phyloP scores from a whole-genome alignment of 2,329 filamentous ascomycete species.

The Colletotrichum sp. region DNA sequence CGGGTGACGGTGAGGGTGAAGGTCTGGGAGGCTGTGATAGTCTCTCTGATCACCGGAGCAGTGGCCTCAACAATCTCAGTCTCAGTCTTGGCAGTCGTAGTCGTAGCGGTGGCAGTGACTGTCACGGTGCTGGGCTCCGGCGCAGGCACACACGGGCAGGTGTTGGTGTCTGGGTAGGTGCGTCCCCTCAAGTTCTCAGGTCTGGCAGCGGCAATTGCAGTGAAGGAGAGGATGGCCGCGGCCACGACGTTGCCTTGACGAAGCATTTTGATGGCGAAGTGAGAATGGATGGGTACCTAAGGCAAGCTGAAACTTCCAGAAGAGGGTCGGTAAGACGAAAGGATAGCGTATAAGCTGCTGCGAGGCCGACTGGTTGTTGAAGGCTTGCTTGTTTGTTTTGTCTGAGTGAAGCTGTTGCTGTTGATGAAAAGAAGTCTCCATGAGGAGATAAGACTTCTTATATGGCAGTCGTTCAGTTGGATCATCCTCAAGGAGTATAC shows the following conservation, averaged over 20 bases:
- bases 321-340: background rate
- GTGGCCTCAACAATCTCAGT: slow-evolving; percentile 28
- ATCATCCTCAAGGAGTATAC: background rate
- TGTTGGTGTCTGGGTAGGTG: slow-evolving; percentile 11
- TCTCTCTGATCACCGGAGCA: slow-evolving; percentile 14
- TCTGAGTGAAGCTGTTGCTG: background rate
- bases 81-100: slow-evolving; percentile 23
- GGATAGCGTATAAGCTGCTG: background rate
- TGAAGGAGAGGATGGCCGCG: background rate
- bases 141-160: slow-evolving; percentile 21
- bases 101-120: slow-evolving; percentile 26
- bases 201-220: background rate
- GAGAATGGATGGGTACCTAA: background rate
- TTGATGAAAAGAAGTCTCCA: background rate
- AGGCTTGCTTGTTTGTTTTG: background rate
- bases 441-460: background rate
- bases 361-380: background rate
- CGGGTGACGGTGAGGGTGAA: slow-evolving; percentile 9
- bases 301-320: background rate
- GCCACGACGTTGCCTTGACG: background rate
- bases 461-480: background rate
- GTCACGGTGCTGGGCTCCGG: slow-evolving; percentile 2
- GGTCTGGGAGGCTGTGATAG: slow-evolving; percentile 26
- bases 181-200: slow-evolving; percentile 16
- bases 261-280: slow-evolving; percentile 24